These are phyloP conservation scores for Trichoderma polysporum DNA, from an alignment of 2,329 filamentous ascomycete species.

Conservation along the genomic window DNA sequence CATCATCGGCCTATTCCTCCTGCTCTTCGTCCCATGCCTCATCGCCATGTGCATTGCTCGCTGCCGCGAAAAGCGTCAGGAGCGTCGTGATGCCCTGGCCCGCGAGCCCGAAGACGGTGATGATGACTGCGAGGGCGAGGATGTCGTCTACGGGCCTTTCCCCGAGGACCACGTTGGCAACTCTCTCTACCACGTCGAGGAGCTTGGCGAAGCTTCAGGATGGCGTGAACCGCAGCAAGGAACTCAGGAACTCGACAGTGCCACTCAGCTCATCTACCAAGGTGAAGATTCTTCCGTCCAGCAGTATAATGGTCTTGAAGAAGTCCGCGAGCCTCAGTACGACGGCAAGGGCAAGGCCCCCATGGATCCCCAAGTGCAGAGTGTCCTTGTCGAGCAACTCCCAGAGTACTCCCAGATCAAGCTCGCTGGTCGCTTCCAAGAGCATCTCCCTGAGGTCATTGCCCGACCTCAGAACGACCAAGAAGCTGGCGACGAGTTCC, in stretches of 20 bases:
- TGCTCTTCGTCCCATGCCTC: slow-evolving; percentile 4
- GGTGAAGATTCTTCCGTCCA: neutral
- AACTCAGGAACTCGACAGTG: neutral
- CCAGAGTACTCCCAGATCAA: neutral
- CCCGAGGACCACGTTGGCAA: neutral
- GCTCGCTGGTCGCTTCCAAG: neutral
- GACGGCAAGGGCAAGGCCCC: neutral
- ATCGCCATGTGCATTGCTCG: slow-evolving; percentile 8
- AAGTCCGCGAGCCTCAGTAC: neutral
- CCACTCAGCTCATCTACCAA: neutral
- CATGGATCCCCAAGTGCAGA: neutral
- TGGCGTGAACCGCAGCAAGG: neutral
- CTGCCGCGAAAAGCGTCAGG: slow-evolving; percentile 12
- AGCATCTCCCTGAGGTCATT: neutral
- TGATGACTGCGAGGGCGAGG: neutral
- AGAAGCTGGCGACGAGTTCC: neutral
- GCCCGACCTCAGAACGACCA: neutral
- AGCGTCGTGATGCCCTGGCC: neutral
- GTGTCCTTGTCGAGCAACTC: neutral
- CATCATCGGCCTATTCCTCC: neutral
- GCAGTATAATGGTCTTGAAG: neutral
- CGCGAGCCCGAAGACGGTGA: neutral
- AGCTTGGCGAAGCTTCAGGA: slow-evolving; percentile 4
- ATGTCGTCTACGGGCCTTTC: neutral
- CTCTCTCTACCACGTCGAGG: neutral